Evolutionary conservation across 1,284 basidiomycete genomes (phyloP).

Genomic region (Exobasidium rhododendri): DNA sequence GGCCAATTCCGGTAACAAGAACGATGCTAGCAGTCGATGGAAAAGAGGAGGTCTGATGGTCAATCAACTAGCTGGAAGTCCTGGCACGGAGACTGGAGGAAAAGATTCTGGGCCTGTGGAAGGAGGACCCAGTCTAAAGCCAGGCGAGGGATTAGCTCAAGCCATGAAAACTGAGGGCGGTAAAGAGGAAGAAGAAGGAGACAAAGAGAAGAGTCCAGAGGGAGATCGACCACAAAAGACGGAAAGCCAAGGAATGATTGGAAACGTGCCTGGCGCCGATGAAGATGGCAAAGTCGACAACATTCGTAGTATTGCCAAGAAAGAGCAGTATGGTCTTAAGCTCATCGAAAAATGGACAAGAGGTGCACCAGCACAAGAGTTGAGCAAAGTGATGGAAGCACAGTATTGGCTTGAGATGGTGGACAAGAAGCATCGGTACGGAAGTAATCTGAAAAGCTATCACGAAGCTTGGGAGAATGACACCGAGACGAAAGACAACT

Average conservation of each 20-base stretch:
- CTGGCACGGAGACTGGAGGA: slow-evolving; percentile 18
- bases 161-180: slow-evolving; percentile 20
- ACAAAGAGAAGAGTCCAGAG: slow-evolving; percentile 10
- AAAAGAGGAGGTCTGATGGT: slow-evolving; percentile 39
- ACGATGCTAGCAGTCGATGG: slow-evolving; percentile 33
- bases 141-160: slow-evolving; percentile 24
- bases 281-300: slow-evolving; percentile 45
- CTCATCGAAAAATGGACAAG: slow-evolving; percentile 43
- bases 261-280: slow-evolving; percentile 39
- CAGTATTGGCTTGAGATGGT: slow-evolving; percentile 47
- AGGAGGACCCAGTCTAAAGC: slow-evolving; percentile 14
- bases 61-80: slow-evolving; percentile 27
- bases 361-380: slow-evolving; percentile 36
- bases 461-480: slow-evolving; percentile 32
- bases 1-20: slow-evolving; percentile 24
- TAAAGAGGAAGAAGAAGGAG: background rate
- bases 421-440: slow-evolving; percentile 42
- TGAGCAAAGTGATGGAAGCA: slow-evolving; percentile 45
- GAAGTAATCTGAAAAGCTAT: slow-evolving; percentile 46
- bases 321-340: slow-evolving; percentile 27
- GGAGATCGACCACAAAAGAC: slow-evolving; percentile 12
- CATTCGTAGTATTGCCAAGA: slow-evolving; percentile 35
- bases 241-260: slow-evolving; percentile 28
- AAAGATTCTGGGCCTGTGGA: slow-evolving; percentile 21
- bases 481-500: slow-evolving; percentile 38